Base-by-base conservation (phyloP, 495 filamentous ascomycete species). In the Xylaria palmicola region DNA sequence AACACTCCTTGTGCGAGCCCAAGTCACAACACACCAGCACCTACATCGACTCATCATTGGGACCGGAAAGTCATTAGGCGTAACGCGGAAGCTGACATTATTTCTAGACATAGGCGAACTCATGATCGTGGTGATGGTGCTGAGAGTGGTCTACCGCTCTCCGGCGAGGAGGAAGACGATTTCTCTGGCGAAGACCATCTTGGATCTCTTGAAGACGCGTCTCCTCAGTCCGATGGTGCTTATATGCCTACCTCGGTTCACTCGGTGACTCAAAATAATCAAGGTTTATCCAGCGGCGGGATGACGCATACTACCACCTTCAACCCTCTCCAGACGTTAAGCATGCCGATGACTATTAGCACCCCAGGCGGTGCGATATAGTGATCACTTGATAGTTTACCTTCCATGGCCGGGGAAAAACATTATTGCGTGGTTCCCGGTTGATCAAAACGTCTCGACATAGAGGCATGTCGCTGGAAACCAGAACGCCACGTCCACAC, bases 61-160 rank as follows among this genome's bases (percentile, higher is more conserved):
- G 59, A 65, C 48, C 63, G 63, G 64, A 64, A 64, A 61, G 62
- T 63, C 59, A 55, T 54, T 8, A 47, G 56, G 7, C 15, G 19
- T 13, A 40, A 43, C 62, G 20, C 60, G 61, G 47, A 36, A 43
- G 70, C 75, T 79, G 70, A 80, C 73, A 58, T 20, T 60, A 24
- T 68, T 41, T 24, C 36, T 26, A 96, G 91, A 73, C 94, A 98
- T 79, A 92, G 92, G 76, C 91, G 94, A 20, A 98, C 93, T 29
- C 94, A 98, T 68, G 93, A 97, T 75, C 85, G 85, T 30, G 82
- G 83, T 36, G 86, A 86, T 43, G 88, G 87, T 58, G 83, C 83
- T 37, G 91, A 96, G 65, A 89, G 86, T 61, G 70, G 79, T 62
- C 72, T 91, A 75, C 66, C 83, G 80, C 64, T 78, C 30, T 81